Percentiles rank a stretch among this genome's conserved stretches.
Conservation (phyloP, 371 early-diverging fungal genomes). For the Nematocida sp. region DNA sequence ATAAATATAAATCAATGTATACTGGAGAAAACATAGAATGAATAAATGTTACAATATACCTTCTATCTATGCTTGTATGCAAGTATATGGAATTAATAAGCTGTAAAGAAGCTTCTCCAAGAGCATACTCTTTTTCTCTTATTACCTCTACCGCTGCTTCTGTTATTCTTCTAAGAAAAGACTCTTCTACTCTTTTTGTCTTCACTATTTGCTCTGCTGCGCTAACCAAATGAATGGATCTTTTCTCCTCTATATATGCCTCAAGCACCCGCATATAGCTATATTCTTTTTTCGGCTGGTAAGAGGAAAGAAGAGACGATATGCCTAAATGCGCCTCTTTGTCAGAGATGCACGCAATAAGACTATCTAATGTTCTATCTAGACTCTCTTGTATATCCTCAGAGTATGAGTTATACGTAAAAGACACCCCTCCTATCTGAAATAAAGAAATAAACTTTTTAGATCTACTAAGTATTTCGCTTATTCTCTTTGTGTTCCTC, state of each 20-base stretch:
- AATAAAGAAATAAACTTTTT: constrained; percentile 12
- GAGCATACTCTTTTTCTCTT: neutral
- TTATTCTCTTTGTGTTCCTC: neutral
- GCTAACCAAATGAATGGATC: neutral
- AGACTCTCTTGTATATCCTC: constrained; percentile 11
- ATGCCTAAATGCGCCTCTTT: constrained; percentile 7
- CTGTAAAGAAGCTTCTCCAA: neutral
- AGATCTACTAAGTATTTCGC: constrained; percentile 11
- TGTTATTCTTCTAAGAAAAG: neutral
- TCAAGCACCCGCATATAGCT: neutral
- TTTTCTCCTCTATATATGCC: neutral
- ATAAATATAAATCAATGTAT: neutral
- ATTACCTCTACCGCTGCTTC: neutral
- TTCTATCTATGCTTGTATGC: neutral
- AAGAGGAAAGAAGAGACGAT: constrained; percentile 7
- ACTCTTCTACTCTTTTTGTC: neutral
- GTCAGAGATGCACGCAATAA: neutral
- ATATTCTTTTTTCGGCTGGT: neutral
- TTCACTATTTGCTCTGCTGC: neutral
- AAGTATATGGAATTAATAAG: neutral
- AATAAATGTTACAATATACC: neutral
- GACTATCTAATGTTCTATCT: neutral
- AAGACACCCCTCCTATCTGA: neutral
- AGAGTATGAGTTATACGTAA: constrained; percentile 28
- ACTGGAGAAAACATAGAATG: neutral